Evolutionary conservation across 148 eudicot genomes (phyloP).

Genomic region (Cornus florida): DNA sequence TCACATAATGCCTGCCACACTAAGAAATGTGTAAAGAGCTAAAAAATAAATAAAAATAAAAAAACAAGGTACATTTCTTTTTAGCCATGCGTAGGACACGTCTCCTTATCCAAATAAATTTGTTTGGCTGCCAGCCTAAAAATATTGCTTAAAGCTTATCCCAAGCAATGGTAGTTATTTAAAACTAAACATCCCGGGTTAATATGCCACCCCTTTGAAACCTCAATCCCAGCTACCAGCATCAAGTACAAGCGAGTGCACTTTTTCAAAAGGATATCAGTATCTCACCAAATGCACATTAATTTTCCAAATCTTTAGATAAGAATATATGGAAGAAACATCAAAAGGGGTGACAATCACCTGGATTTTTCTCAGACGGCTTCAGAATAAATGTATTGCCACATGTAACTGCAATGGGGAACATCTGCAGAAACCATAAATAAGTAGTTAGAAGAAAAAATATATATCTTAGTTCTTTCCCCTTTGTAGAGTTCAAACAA

Average conservation of each 20-base stretch:
- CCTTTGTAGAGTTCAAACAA: not conserved
- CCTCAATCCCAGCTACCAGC: not conserved
- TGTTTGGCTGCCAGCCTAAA: not conserved
- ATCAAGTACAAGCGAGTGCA: not conserved
- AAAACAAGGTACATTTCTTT: no score
- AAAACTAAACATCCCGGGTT: no score
- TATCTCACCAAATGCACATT: not conserved
- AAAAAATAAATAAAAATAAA: no score
- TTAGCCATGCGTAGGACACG: no score
- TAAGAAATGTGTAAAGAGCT: no score
- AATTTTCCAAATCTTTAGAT: not conserved
- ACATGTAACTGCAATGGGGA: constrained; percentile 61
- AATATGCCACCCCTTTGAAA: no score
- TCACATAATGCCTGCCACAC: no score
- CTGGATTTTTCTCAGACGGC: constrained; percentile 71
- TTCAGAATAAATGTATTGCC: constrained; percentile 67
- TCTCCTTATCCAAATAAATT: no score
- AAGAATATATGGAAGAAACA: not conserved
- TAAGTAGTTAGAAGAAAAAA: not conserved
- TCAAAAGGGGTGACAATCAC: constrained; percentile 24
- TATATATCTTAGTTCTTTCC: not conserved
- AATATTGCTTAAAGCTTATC: not conserved
- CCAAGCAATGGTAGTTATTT: not conserved
- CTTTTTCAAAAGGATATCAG: not conserved
- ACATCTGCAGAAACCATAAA: constrained; percentile 46